Evolutionary conservation across 768 basidiomycete species (phyloP), one percentile per base, ranked within the genome.

Genomic region (Mycena leptocephala): DNA sequence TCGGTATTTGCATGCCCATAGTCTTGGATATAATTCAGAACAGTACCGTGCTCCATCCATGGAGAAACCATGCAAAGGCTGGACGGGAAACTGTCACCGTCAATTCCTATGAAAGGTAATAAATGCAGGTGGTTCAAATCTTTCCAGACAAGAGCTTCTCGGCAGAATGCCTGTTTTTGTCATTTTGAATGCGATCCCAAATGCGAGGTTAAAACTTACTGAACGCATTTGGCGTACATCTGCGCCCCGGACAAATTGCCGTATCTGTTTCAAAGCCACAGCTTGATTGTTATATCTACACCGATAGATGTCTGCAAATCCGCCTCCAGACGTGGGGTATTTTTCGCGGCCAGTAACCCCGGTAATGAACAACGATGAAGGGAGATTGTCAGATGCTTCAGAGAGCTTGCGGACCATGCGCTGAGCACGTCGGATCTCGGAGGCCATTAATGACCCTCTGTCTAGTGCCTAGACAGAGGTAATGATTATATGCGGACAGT

Each of bases 131-230:
- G 82, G 4, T 64, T 79, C 33, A 83, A 46, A 37, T 84, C 78
- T 18, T 80, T 77, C 84, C 83, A 85, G 11, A 80, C 51, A 16
- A 83, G 66, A 22, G 81, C 81, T 74, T 85, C 84, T 55, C 75
- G 78, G n/a, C 72, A 79, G 55, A 81, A 80, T 10, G 55, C 10
- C 48, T 68, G n/a, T 24, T 51, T 11, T n/a, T 9, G 14, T 14
- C 5, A 28, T 3, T n/a, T n/a, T 37, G 13, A 13, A 37, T 28
- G 14, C 6, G 24, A 14, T 2, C 10, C 26, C 20, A 39, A 30
- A 2, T 5, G 41, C 46, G 11, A 11, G 46, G 13, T 18, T 14
- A 11, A 48, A 22, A 64, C 72, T n/a, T 67, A 76, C 80, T 53
- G 56, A 56, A 22, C 75, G 72, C 48, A 74, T 69, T 37, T 74